phyloP scores from a whole-genome alignment of 2,329 filamentous ascomycete genomes.

The Didymella sp. region DNA sequence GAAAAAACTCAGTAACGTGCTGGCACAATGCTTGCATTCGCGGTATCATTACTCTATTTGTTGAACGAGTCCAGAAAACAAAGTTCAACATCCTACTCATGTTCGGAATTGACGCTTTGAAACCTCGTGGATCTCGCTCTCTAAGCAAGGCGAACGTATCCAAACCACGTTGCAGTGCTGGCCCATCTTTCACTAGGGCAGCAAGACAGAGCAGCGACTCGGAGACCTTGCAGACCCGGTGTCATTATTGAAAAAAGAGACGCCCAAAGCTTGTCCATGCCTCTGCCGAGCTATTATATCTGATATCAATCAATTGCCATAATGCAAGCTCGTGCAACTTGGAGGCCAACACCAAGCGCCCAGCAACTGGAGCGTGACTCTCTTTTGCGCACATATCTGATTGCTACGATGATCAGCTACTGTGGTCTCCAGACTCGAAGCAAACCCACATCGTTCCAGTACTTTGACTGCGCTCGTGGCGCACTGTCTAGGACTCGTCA shows the following conservation, averaged over 20 bases:
- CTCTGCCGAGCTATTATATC: background rate
- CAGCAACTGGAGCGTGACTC: background rate
- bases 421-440: background rate
- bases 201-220: too few relatives aligned
- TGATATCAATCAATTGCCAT: background rate
- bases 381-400: background rate
- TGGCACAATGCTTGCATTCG: background rate
- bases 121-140: too few relatives aligned
- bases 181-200: too few relatives aligned
- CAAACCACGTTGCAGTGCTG: too few relatives aligned
- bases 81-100: too few relatives aligned
- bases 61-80: too few relatives aligned
- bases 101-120: too few relatives aligned
- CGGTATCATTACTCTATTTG: background rate
- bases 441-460: background rate
- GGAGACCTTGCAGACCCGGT: too few relatives aligned
- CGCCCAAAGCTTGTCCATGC: too few relatives aligned
- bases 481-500: background rate
- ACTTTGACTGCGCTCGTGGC: background rate
- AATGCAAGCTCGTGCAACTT: background rate
- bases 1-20: background rate
- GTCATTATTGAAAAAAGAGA: too few relatives aligned
- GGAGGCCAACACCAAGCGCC: background rate
- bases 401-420: background rate
- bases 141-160: background rate